Conservation (phyloP, 78 protist genomes). For the Speleostelium caveatum region DNA sequence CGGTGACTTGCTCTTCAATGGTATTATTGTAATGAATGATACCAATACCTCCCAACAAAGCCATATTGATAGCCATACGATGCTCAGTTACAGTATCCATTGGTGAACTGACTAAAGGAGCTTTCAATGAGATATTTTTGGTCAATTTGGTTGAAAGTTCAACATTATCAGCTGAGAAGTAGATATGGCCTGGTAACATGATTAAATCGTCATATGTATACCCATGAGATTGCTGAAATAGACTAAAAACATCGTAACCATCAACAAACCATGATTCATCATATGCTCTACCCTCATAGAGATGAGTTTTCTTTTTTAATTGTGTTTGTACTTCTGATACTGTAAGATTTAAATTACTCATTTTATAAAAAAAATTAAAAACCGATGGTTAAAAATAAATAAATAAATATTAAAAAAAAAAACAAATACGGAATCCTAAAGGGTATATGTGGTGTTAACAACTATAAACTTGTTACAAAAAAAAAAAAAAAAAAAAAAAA, state of each 20-base stretch:
- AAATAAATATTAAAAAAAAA: too few species aligned
- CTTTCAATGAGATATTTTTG: constrained; percentile 59
- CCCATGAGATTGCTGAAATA: constrained; percentile 60
- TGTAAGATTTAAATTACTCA: too few species aligned
- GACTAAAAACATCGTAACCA: constrained; percentile 52
- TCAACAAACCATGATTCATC: constrained; percentile 37
- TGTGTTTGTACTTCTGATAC: too few species aligned
- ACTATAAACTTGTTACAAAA: too few species aligned
- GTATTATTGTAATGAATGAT: constrained; percentile 93
- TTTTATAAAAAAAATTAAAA: too few species aligned
- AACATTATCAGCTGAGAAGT: constrained; percentile 66
- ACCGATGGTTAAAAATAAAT: too few species aligned
- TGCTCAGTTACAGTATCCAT: constrained; percentile 97
- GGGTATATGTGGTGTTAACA: too few species aligned
- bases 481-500: too few species aligned
- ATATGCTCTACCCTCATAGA: constrained; percentile 15
- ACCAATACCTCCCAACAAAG: constrained; percentile 96
- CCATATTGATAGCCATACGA: constrained; percentile 96
- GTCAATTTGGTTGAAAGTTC: constrained; percentile 50
- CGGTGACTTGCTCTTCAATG: constrained; percentile 89
- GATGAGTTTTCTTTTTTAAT: background rate
- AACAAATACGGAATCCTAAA: too few species aligned
- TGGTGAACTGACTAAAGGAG: constrained; percentile 87
- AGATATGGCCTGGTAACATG: constrained; percentile 81
- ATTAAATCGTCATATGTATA: constrained; percentile 79